These are phyloP conservation scores for Eucalyptus sp. DNA, from an alignment of 345 rosid genomes.

Conservation along the genomic window DNA sequence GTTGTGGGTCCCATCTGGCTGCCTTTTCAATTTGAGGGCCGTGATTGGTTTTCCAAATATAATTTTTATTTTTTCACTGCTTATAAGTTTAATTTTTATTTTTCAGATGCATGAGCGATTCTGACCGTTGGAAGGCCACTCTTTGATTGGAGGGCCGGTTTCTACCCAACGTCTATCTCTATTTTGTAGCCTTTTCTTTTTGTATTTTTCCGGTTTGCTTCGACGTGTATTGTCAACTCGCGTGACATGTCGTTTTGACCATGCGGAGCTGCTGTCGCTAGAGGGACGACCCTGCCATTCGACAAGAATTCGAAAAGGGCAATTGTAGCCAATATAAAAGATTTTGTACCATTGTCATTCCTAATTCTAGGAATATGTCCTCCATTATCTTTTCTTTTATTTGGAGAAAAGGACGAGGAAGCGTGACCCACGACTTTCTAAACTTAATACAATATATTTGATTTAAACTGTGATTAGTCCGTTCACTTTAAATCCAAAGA, in stretches of 20 bases:
- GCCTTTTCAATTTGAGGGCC: not conserved
- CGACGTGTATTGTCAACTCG: not conserved
- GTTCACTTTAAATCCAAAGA: rapidly evolving
- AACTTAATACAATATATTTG: rapidly evolving
- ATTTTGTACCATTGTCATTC: not conserved
- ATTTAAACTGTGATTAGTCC: rapidly evolving
- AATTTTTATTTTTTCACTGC: rapidly evolving
- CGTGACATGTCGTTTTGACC: not conserved
- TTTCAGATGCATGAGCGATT: not conserved
- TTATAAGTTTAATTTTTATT: not conserved
- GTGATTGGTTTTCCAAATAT: not conserved
- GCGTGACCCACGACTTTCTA: not conserved
- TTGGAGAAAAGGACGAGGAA: not conserved
- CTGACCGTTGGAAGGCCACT: not conserved
- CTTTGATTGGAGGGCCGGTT: not conserved
- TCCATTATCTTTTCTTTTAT: not conserved
- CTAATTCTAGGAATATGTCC: not conserved
- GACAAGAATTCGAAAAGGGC: not conserved
- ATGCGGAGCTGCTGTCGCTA: not conserved
- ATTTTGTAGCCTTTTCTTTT: not conserved
- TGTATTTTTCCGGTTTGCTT: not conserved
- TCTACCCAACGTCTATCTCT: not conserved
- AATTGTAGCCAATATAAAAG: not conserved
- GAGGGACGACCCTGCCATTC: not conserved
- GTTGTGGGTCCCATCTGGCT: not conserved